phyloP scores from a whole-genome alignment of 2,329 filamentous ascomycete genomes.

The Cercospora sp. region DNA sequence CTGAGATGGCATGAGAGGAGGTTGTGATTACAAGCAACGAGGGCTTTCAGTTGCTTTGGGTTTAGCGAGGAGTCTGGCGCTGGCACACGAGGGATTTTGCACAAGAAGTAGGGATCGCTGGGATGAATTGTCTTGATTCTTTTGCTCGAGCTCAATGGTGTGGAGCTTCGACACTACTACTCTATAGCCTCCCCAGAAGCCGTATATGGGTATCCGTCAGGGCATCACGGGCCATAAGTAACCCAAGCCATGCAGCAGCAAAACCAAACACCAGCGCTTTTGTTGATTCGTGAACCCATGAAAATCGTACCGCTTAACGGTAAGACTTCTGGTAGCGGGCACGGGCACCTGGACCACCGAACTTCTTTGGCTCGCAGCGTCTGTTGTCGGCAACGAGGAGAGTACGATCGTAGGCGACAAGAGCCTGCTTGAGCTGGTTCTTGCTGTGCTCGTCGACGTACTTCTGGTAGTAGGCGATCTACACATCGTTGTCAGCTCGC shows the following conservation, averaged over 20 bases:
- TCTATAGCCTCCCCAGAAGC: constrained; percentile 10
- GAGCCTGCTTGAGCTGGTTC: constrained; percentile 97
- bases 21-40: background rate
- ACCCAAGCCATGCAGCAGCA: constrained; percentile 17
- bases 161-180: constrained; percentile 14
- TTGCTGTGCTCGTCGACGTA: constrained; percentile 99
- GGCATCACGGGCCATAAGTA: constrained; percentile 11
- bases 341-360: constrained; percentile 88
- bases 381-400: constrained; percentile 99
- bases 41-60: background rate
- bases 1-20: constrained; percentile 7
- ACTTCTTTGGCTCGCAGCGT: constrained; percentile 99
- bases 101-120: constrained; percentile 3
- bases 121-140: constrained; percentile 12
- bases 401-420: constrained; percentile 94
- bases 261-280: constrained; percentile 18
- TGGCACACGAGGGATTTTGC: background rate
- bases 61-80: constrained; percentile 26
- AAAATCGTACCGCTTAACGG: constrained; percentile 65
- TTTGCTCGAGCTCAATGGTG: constrained; percentile 8
- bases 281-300: constrained; percentile 15
- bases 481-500: constrained; percentile 14
- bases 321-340: constrained; percentile 99
- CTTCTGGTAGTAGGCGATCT: constrained; percentile 97
- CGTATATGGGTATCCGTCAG: constrained; percentile 13